These are phyloP conservation scores for Paraphaeosphaeria sporulosa DNA, from an alignment of 2,329 filamentous ascomycete genomes.

Conservation along the genomic window DNA sequence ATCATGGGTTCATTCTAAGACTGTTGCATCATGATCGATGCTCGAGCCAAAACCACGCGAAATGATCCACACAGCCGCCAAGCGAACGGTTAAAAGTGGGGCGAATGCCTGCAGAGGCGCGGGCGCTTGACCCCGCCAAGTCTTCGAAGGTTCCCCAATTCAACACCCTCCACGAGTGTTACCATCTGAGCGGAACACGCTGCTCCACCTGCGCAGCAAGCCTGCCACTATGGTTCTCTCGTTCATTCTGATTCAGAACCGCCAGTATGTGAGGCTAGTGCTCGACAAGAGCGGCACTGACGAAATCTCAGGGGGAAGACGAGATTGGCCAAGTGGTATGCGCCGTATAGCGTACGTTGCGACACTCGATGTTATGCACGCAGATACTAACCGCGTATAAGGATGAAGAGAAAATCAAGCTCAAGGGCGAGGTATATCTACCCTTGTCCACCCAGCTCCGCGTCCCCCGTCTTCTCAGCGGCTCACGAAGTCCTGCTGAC, in stretches of 20 bases:
- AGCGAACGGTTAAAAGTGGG: slow-evolving; percentile 5
- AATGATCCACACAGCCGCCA: background rate
- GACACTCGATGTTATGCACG: slow-evolving; percentile 1
- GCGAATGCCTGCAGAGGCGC: background rate
- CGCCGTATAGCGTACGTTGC: slow-evolving; percentile 80
- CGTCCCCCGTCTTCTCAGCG: background rate
- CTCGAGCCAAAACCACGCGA: too few species aligned
- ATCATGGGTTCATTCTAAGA: too few species aligned
- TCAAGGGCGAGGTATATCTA: slow-evolving; percentile 86
- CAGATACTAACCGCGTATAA: slow-evolving; percentile 38
- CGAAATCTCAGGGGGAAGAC: slow-evolving; percentile 82
- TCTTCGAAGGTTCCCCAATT: slow-evolving; percentile 2
- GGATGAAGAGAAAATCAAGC: slow-evolving; percentile 98
- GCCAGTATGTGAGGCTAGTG: slow-evolving; percentile 65
- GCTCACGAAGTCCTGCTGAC: slow-evolving; percentile 1
- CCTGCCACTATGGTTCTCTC: slow-evolving; percentile 69
- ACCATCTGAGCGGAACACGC: background rate
- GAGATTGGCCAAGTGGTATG: slow-evolving; percentile 98
- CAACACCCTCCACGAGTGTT: background rate
- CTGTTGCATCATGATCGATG: too few species aligned
- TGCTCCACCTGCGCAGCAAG: slow-evolving; percentile 8
- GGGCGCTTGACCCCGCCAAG: slow-evolving; percentile 12
- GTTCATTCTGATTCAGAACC: slow-evolving; percentile 89
- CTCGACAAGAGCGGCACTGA: slow-evolving; percentile 15
- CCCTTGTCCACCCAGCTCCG: slow-evolving; percentile 4